A percentile compares a stretch with the other conserved stretches of the same genome.
phyloP scores from a whole-genome alignment of 2,329 filamentous ascomycete species.

The Fusarium scirpi region DNA sequence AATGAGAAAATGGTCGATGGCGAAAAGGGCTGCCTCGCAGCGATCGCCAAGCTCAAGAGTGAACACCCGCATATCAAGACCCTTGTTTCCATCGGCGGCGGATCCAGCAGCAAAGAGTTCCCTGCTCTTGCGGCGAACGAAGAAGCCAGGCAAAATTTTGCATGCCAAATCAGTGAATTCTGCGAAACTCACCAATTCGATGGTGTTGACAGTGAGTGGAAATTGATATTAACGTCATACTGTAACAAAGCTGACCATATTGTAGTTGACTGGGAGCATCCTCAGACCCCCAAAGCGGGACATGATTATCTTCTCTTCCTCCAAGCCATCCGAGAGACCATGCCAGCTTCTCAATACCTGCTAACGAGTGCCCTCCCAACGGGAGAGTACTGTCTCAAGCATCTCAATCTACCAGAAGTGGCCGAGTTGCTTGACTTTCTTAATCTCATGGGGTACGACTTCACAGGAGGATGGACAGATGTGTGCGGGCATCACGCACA shows the following conservation, averaged over 20 bases:
- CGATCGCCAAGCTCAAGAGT: constrained; percentile 68
- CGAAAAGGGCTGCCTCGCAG: constrained; percentile 68
- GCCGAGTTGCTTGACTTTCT: constrained; percentile 68
- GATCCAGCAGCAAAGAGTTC: constrained; percentile 71
- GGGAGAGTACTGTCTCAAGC: constrained; percentile 69
- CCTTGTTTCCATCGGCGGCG: constrained; percentile 74
- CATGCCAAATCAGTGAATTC: constrained; percentile 63
- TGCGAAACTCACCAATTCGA: constrained; percentile 70
- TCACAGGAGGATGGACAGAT: constrained; percentile 71
- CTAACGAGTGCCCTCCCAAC: constrained; percentile 72
- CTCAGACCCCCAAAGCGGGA: constrained; percentile 64
- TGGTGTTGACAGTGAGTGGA: constrained; percentile 69
- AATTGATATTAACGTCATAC: rapidly evolving
- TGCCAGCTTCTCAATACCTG: constrained; percentile 68
- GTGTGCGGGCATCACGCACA: constrained; percentile 74
- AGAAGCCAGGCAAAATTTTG: constrained; percentile 64
- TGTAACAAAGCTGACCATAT: not conserved
- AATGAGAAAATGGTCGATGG: constrained; percentile 70
- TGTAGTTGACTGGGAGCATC: constrained; percentile 77
- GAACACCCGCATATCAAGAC: constrained; percentile 68
- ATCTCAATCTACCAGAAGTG: constrained; percentile 68
- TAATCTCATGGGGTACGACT: constrained; percentile 79
- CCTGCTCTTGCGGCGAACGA: constrained; percentile 65
- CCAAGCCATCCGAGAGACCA: constrained; percentile 62
- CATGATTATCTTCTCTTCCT: constrained; percentile 69